phyloP scores from a whole-genome alignment of 2,329 filamentous ascomycete genomes.

The Chaetomiaceae sp. region DNA sequence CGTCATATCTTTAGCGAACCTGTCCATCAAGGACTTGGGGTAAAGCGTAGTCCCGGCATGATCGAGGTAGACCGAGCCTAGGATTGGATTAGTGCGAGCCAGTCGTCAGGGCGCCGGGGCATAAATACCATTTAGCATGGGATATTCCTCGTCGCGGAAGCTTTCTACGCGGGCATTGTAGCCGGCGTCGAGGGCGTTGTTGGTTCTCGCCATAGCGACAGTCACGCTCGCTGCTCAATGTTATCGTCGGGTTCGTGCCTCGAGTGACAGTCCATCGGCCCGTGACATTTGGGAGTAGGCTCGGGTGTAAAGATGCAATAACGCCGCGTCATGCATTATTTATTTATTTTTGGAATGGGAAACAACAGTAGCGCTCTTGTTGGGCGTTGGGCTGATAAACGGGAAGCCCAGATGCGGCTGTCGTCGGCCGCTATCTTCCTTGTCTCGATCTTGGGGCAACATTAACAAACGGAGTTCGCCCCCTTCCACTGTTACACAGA shows the following conservation, averaged over 20 bases:
- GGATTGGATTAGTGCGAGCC: constrained; percentile 12
- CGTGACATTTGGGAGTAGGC: constrained; percentile 4
- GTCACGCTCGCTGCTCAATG: constrained; percentile 16
- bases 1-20: constrained; percentile 74
- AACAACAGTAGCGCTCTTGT: background rate
- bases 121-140: constrained; percentile 60
- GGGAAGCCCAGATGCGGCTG: background rate
- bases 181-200: constrained; percentile 18
- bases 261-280: background rate
- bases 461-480: constrained; percentile 29
- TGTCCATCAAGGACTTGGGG: constrained; percentile 74
- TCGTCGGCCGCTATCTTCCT: constrained; percentile 12
- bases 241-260: constrained; percentile 25
- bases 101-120: background rate
- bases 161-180: constrained; percentile 59
- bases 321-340: background rate
- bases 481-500: constrained; percentile 23
- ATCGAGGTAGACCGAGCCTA: constrained; percentile 78
- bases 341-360: background rate
- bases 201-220: constrained; percentile 4
- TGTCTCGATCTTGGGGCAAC: constrained; percentile 5
- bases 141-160: constrained; percentile 59
- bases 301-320: too few relatives aligned
- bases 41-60: constrained; percentile 91
- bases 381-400: too few relatives aligned